Evolutionary conservation across 2,329 filamentous ascomycete species (phyloP), one percentile per base, ranked within the genome.

Genomic region (Corinectria fuckeliana): DNA sequence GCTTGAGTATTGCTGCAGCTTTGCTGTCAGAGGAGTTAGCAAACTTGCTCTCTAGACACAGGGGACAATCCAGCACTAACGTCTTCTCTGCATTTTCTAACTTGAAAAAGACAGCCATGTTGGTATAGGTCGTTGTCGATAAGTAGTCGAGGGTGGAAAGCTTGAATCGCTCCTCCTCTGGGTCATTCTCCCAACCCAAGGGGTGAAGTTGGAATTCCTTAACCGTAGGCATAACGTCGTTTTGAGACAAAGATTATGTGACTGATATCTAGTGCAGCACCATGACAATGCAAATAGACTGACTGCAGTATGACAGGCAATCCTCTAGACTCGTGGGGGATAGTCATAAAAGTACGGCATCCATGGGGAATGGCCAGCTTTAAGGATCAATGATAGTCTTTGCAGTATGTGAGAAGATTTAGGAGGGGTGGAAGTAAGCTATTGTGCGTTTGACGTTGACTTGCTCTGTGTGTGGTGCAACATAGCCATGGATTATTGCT

Each of bases 1-100:
- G 63, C 38, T 74, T 77, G 25, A 63, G 41, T 25, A 58, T 26
- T 49, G 28, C 42, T 3, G 38, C 57, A 48, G 41, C 45, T 44
- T 60, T 61, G 9, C 59, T 61, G 18, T 49, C 14, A 13, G 20
- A 13, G 4, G 18, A 1, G 6, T 60, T 14, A 61, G 26, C 34
- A 47, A 61, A 28, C 3, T 20, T 34, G 14, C 3, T 28, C 39
- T 50, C 21, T 34, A 45, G n/a, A 34, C 2, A 16, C 4, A 28
- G 20, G 34, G 8, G 21, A 36, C 30, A 3, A 41, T 25, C 13
- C 3, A 21, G 16, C 34, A 48, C 50, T 13, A 13, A 61, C 52
- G 18, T 39, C 26, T 61, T 62, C 2, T 58, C 18, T 11, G 45
- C 11, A 23, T 62, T 50, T 21, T 55, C 21, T 14, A 62, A 3